Evolutionary conservation across 345 rosid genomes (phyloP).

Genomic region (Eutrema heterophyllum): DNA sequence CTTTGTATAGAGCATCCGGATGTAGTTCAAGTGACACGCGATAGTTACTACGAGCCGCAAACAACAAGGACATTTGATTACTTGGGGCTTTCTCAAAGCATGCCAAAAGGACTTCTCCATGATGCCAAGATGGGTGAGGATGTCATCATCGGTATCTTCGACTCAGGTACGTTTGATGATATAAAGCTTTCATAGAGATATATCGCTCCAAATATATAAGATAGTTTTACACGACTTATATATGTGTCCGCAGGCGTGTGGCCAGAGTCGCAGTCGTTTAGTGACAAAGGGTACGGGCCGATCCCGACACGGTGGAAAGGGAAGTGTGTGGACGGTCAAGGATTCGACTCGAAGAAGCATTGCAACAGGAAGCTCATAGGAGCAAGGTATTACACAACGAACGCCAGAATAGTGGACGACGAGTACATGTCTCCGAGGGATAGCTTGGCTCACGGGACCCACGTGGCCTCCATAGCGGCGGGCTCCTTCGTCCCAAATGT

Average conservation of each 20-base stretch:
- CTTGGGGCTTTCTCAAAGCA: conserved; percentile 40
- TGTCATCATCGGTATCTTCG: conserved; percentile 56
- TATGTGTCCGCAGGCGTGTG: conserved; percentile 1
- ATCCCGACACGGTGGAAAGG: conserved; percentile 28
- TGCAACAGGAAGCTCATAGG: conserved; percentile 56
- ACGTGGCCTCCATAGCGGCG: conserved; percentile 49
- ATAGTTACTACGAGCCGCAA: conserved; percentile 45
- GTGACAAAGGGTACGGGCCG: conserved; percentile 18
- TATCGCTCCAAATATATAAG: neutral
- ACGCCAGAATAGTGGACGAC: conserved; percentile 4
- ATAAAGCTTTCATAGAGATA: neutral
- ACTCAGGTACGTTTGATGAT: conserved; percentile 38
- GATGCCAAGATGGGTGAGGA: conserved; percentile 58
- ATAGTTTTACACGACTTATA: neutral
- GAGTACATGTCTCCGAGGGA: conserved; percentile 53
- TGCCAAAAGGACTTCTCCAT: conserved; percentile 32
- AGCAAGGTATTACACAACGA: conserved; percentile 34
- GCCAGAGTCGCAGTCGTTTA: conserved; percentile 18
- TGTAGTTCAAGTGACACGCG: conserved; percentile 30
- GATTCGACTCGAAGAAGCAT: conserved; percentile 16
- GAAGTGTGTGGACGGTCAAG: conserved; percentile 7
- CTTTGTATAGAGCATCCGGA: neutral
- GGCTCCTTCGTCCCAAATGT: conserved; percentile 38
- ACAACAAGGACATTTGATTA: conserved; percentile 68
- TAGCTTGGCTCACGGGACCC: conserved; percentile 48